Conservation (phyloP, 371 early-diverging fungal species). For the Parasitella parasitica region DNA sequence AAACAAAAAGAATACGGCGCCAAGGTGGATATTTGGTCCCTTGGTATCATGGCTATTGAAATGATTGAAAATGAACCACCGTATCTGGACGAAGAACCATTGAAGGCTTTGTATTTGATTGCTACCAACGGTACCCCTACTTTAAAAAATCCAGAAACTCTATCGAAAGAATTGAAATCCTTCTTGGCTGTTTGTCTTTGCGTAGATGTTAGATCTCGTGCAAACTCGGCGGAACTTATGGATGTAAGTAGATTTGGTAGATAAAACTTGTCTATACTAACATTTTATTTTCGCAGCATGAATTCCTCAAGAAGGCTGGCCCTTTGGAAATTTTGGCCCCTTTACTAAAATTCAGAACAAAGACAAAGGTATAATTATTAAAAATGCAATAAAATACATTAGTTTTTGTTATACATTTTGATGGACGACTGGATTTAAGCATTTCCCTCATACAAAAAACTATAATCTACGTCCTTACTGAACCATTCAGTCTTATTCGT, state of each 20-base stretch:
- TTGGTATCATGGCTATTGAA: conserved; percentile 96
- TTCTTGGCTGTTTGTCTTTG: conserved; percentile 88
- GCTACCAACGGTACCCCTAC: conserved; percentile 97
- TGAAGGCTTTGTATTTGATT: conserved; percentile 94
- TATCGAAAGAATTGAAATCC: conserved; percentile 82
- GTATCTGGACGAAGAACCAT: conserved; percentile 92
- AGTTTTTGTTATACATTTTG: too few species aligned
- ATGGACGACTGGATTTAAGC: too few species aligned
- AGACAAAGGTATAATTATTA: conserved; percentile 14
- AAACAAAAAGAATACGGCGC: conserved; percentile 88
- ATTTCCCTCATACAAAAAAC: too few species aligned
- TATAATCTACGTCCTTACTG: too few species aligned
- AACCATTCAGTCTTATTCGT: too few species aligned
- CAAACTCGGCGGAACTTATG: conserved; percentile 82
- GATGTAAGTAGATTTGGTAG: conserved; percentile 33
- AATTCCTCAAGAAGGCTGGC: conserved; percentile 69
- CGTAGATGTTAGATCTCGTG: conserved; percentile 87
- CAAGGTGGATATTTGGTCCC: conserved; percentile 93
- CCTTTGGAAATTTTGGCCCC: conserved; percentile 53
- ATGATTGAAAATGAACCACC: conserved; percentile 98
- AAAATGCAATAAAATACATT: not conserved
- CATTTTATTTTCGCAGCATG: conserved; percentile 42
- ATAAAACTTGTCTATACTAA: not conserved
- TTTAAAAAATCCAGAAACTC: conserved; percentile 81
- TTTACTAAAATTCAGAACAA: conserved; percentile 49